These are phyloP conservation scores for Ophiorrhiza pumila DNA, from an alignment of 257 asterid genomes.

Conservation along the genomic window DNA sequence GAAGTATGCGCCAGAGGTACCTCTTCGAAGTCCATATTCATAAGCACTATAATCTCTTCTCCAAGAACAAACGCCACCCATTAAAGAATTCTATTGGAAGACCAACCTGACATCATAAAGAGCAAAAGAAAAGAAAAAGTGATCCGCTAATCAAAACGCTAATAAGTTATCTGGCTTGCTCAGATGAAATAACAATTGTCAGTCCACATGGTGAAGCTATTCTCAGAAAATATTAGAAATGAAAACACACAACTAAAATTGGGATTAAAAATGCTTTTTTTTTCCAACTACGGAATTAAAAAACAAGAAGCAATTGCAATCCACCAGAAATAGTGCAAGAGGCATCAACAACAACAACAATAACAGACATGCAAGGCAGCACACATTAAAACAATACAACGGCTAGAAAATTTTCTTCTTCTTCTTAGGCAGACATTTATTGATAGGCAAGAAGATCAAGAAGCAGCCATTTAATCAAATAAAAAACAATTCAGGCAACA, in stretches of 20 bases:
- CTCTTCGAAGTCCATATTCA: slow-evolving; percentile 58
- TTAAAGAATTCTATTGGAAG: slow-evolving; percentile 15
- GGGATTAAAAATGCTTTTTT: neutral
- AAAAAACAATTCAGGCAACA: neutral
- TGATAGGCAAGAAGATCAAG: neutral
- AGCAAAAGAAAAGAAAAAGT: neutral
- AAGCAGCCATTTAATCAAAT: neutral
- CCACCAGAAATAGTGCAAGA: neutral
- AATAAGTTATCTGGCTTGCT: neutral
- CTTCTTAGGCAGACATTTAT: neutral
- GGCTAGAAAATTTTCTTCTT: neutral
- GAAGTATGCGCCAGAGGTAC: slow-evolving; percentile 59
- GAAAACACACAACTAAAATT: neutral
- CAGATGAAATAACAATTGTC: too few relatives aligned
- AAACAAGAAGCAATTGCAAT: neutral
- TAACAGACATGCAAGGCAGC: neutral
- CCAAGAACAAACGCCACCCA: slow-evolving; percentile 98
- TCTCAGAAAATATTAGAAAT: neutral
- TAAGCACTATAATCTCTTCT: slow-evolving; percentile 69
- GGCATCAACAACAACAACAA: neutral
- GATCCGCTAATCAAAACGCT: neutral
- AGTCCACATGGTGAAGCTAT: neutral
- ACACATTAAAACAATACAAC: neutral
- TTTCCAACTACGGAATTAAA: neutral
- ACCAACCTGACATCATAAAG: slow-evolving; percentile 5